Conservation (phyloP, 2,329 filamentous ascomycete species). For the Aspergillus tubingensis region DNA sequence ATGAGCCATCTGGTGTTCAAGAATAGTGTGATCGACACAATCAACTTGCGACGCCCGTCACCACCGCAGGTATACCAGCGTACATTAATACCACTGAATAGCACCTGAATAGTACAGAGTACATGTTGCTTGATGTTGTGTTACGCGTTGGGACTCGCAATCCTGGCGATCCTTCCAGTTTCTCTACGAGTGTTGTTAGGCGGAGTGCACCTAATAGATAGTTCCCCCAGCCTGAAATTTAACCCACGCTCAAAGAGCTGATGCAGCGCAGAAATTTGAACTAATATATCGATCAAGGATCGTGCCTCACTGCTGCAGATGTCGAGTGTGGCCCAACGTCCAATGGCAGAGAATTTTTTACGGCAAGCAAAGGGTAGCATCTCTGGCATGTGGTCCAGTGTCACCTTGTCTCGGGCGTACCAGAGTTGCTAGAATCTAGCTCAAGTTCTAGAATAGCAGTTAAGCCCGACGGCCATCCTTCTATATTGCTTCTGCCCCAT, state of each 20-base stretch:
- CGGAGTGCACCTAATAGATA: no score
- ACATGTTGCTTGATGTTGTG: background rate
- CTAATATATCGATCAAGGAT: no score
- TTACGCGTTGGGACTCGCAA: background rate
- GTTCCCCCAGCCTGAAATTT: no score
- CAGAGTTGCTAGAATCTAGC: background rate
- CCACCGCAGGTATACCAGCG: background rate
- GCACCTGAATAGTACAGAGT: background rate
- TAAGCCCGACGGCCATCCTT: background rate
- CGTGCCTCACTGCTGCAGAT: no score
- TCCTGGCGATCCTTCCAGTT: no score
- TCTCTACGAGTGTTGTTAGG: no score
- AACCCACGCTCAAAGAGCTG: no score
- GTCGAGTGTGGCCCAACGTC: no score
- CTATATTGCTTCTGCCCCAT: background rate
- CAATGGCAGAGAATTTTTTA: no score
- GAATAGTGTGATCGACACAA: background rate
- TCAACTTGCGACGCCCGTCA: background rate
- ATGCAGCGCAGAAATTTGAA: no score
- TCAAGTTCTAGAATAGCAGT: background rate
- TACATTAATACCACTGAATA: background rate
- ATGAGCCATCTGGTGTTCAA: background rate
- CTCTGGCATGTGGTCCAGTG: background rate
- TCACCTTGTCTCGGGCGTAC: background rate
- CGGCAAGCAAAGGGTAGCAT: no score